Evolutionary conservation across 2,329 filamentous ascomycete genomes (phyloP).

Genomic region (Cladophialophora exuberans): DNA sequence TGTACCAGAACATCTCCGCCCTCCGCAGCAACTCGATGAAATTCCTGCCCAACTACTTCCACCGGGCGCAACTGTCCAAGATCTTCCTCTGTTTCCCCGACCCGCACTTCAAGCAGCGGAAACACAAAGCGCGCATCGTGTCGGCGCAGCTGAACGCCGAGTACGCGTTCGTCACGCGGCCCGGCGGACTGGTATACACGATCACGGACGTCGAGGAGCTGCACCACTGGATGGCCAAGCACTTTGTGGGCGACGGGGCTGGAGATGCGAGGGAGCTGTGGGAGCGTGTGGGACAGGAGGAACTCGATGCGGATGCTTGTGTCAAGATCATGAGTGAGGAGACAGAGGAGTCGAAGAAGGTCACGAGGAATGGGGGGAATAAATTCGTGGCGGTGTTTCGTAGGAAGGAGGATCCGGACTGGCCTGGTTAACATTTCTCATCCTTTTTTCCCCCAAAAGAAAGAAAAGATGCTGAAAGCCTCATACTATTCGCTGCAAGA

Average conservation of each 20-base stretch:
- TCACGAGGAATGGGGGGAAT: slow-evolving; percentile 82
- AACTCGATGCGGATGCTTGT: slow-evolving; percentile 60
- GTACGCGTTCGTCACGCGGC: slow-evolving; percentile 84
- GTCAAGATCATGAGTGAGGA: slow-evolving; percentile 69
- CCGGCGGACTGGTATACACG: slow-evolving; percentile 88
- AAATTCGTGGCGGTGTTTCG: slow-evolving; percentile 92
- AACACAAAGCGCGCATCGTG: slow-evolving; percentile 96
- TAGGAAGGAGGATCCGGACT: slow-evolving; percentile 76
- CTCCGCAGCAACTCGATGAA: slow-evolving; percentile 97
- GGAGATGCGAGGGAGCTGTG: slow-evolving; percentile 82
- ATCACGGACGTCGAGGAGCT: slow-evolving; percentile 97
- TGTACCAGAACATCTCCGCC: slow-evolving; percentile 85
- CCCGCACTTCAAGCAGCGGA: slow-evolving; percentile 95
- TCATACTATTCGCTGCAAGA: background rate
- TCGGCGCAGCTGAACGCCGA: slow-evolving; percentile 86
- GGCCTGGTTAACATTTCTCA: slow-evolving; percentile 57
- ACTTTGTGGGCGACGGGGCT: slow-evolving; percentile 56
- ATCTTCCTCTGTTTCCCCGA: slow-evolving; percentile 99
- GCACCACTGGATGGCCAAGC: slow-evolving; percentile 61
- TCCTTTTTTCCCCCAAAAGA: background rate
- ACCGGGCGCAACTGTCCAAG: slow-evolving; percentile 76
- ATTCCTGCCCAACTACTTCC: slow-evolving; percentile 98
- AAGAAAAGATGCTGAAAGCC: background rate
- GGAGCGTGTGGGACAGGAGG: slow-evolving; percentile 66
- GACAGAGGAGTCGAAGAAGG: slow-evolving; percentile 98